Conservation (phyloP, 2,329 filamentous ascomycete species). For the Elsinoe batatas region DNA sequence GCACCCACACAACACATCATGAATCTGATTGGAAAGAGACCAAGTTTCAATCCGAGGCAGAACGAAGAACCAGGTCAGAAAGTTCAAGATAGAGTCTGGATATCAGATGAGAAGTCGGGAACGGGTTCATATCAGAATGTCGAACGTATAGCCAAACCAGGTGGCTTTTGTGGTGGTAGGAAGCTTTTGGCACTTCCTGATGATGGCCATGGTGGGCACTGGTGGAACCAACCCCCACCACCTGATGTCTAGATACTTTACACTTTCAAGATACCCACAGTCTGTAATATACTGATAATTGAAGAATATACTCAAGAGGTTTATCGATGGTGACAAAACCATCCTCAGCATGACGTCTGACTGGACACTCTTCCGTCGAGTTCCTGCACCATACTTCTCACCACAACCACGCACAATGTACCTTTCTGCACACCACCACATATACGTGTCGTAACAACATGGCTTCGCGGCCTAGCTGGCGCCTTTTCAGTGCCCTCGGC, state of each 20-base stretch:
- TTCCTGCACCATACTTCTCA: no score
- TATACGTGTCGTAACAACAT: not conserved
- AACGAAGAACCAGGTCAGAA: conserved; percentile 48
- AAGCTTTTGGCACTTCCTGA: conserved; percentile 42
- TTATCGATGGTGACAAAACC: no score
- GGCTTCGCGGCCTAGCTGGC: not conserved
- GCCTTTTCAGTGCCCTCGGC: not conserved
- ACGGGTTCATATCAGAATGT: conserved; percentile 32
- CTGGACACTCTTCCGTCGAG: no score
- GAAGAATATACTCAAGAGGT: no score
- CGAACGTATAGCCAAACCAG: conserved; percentile 38
- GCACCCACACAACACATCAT: conserved; percentile 49
- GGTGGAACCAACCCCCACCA: conserved; percentile 7
- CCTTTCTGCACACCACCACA: no score
- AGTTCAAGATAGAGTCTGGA: conserved; percentile 45
- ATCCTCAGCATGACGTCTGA: no score
- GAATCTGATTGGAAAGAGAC: conserved; percentile 46
- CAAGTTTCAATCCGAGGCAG: conserved; percentile 51
- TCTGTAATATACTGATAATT: not conserved
- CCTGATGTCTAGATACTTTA: not conserved
- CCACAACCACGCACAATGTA: no score
- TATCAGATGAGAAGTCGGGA: conserved; percentile 28
- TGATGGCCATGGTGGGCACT: conserved; percentile 13
- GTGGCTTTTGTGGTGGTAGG: conserved; percentile 47
- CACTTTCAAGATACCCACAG: not conserved